Percentiles rank a stretch among this genome's conserved stretches.
Evolutionary conservation across 176 grass and related monocot genomes (phyloP).

Genomic region (Thinopyrum elongatum): DNA sequence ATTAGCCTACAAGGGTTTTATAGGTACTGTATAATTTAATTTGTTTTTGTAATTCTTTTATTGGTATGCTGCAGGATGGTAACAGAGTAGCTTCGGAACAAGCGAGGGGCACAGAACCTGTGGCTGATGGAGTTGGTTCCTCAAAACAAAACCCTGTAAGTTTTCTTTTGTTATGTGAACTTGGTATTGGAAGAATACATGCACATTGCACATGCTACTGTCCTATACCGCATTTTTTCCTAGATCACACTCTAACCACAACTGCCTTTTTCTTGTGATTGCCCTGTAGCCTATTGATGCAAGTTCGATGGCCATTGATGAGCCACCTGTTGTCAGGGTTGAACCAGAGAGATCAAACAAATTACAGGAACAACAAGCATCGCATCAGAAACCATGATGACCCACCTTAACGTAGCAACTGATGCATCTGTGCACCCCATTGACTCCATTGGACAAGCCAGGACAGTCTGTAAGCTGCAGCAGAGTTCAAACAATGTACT

Average conservation of each 20-base stretch:
- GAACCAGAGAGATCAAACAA: slow-evolving; percentile 46
- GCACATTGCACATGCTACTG: neutral
- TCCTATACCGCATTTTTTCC: neutral
- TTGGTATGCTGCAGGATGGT: slow-evolving; percentile 35
- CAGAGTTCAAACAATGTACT: slow-evolving; percentile 8
- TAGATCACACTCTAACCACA: neutral
- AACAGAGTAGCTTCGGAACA: slow-evolving; percentile 24
- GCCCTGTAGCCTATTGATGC: slow-evolving; percentile 36
- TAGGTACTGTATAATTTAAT: neutral
- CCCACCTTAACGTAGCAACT: slow-evolving; percentile 6
- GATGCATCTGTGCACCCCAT: slow-evolving; percentile 16
- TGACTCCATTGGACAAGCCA: slow-evolving; percentile 13
- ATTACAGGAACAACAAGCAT: slow-evolving; percentile 24
- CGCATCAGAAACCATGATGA: slow-evolving; percentile 37
- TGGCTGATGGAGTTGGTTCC: slow-evolving; percentile 37
- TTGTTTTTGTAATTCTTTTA: neutral
- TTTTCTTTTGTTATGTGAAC: slow-evolving; percentile 14
- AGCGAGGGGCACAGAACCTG: slow-evolving; percentile 28
- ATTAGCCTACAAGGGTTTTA: neutral
- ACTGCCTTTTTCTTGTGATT: neutral
- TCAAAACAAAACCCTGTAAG: slow-evolving; percentile 42
- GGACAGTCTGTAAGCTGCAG: neutral
- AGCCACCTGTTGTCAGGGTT: slow-evolving; percentile 32
- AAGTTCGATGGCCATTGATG: slow-evolving; percentile 50
- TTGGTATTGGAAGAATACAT: neutral